Evolutionary conservation across 768 basidiomycete genomes (phyloP).

Genomic region (Multifurca ochricompacta): DNA sequence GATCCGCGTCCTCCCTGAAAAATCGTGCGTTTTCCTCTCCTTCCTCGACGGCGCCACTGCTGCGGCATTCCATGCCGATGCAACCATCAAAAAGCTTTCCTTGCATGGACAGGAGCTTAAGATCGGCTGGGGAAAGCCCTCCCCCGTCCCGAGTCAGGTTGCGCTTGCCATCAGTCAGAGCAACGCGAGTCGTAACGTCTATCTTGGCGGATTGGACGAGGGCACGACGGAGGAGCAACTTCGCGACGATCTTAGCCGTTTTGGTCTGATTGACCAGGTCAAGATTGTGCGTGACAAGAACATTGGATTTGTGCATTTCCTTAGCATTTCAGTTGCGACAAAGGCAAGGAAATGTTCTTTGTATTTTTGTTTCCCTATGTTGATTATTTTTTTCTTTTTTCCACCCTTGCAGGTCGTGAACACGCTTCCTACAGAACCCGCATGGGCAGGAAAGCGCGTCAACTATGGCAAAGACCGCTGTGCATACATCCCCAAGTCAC

Average conservation of each 20-base stretch:
- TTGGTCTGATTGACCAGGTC: constrained; percentile 96
- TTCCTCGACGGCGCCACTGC: constrained; percentile 93
- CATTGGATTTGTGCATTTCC: constrained; percentile 97
- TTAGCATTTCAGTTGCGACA: constrained; percentile 89
- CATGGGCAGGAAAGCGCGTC: constrained; percentile 93
- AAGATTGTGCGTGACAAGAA: constrained; percentile 99
- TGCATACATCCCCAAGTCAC: constrained; percentile 94
- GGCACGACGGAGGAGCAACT: constrained; percentile 85
- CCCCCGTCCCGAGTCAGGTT: constrained; percentile 79
- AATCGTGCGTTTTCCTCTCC: constrained; percentile 95
- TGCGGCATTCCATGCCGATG: constrained; percentile 95
- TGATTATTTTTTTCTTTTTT: background rate
- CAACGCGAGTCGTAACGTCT: constrained; percentile 94
- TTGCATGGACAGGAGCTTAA: constrained; percentile 95
- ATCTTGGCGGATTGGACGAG: constrained; percentile 90
- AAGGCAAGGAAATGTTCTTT: constrained; percentile 43
- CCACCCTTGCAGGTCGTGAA: constrained; percentile 96
- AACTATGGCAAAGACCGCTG: constrained; percentile 99
- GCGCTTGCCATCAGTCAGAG: constrained; percentile 83
- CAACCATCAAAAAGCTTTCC: constrained; percentile 86
- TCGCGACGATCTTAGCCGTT: constrained; percentile 83
- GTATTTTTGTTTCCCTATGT: background rate
- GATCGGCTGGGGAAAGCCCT: constrained; percentile 98
- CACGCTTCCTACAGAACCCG: constrained; percentile 83
- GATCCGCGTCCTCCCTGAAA: constrained; percentile 91